A percentile compares a stretch with the other conserved stretches of the same genome.
Conservation (phyloP, 2,329 filamentous ascomycete species). For the Dactylellina haptotyla region DNA sequence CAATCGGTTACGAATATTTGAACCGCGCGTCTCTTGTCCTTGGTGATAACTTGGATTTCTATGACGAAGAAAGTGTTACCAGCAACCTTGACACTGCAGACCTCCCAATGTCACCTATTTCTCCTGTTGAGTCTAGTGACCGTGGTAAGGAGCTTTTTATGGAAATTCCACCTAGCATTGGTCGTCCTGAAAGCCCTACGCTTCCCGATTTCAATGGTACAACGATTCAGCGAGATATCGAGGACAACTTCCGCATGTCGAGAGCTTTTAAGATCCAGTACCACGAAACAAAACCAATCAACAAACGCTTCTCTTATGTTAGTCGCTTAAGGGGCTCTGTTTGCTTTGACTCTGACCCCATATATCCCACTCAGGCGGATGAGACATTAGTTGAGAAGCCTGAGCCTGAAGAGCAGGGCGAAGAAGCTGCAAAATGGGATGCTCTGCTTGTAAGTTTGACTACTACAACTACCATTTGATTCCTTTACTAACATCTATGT, state of each 20-base stretch:
- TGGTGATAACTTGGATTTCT: not conserved
- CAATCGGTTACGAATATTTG: not conserved
- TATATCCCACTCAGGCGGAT: not conserved
- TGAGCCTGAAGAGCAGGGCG: not conserved
- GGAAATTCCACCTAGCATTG: not conserved
- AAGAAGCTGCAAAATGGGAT: not conserved
- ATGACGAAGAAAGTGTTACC: not conserved
- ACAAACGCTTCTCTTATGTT: slow-evolving; percentile 6
- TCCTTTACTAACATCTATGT: not conserved
- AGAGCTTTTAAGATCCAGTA: not conserved
- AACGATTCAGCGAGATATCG: slow-evolving; percentile 16
- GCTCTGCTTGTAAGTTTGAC: not conserved
- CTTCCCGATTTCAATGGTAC: not conserved
- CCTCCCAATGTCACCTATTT: not conserved
- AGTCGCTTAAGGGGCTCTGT: not conserved
- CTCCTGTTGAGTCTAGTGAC: not conserved
- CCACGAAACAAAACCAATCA: not conserved
- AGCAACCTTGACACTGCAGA: not conserved
- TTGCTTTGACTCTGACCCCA: not conserved
- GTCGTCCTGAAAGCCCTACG: not conserved
- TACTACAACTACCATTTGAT: too few relatives aligned
- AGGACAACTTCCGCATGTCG: not conserved
- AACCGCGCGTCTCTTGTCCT: not conserved
- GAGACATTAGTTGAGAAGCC: too few relatives aligned
- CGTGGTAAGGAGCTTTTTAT: not conserved